Evolutionary conservation across 2,329 filamentous ascomycete species (phyloP).

Genomic region (Penicillium occitanis): DNA sequence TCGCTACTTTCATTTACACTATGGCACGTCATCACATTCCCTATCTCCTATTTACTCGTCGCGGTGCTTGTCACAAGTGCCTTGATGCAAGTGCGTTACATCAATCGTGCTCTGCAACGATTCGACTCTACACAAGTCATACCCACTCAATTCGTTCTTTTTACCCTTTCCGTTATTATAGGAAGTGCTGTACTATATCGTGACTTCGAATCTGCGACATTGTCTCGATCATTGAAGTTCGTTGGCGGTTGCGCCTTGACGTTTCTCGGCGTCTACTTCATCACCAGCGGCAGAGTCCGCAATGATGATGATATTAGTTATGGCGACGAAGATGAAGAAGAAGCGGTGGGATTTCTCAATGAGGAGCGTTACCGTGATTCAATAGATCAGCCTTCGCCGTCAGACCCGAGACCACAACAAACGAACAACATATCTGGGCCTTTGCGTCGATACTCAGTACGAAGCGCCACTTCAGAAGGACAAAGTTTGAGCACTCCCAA

Average conservation of each 20-base stretch:
- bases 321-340: conserved; percentile 64
- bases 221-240: conserved; percentile 76
- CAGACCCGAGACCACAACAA: conserved; percentile 26
- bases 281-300: conserved; percentile 75
- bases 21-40: conserved; percentile 84
- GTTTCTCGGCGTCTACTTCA: conserved; percentile 95
- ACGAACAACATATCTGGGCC: conserved; percentile 24
- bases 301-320: conserved; percentile 62
- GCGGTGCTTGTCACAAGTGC: conserved; percentile 78
- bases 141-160: conserved; percentile 94
- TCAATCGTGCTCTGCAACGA: conserved; percentile 84
- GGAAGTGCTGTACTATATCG: conserved; percentile 91
- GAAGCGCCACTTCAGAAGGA: conserved; percentile 35
- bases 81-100: conserved; percentile 94
- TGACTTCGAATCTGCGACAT: conserved; percentile 83
- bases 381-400: conserved; percentile 32
- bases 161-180: conserved; percentile 91
- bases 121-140: conserved; percentile 99
- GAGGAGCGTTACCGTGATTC: conserved; percentile 40
- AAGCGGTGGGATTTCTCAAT: conserved; percentile 44
- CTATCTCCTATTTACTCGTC: conserved; percentile 84
- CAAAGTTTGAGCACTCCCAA: conserved; percentile 36
- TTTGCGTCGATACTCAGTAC: conserved; percentile 32
- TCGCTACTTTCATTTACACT: conserved; percentile 91
- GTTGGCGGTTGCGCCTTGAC: conserved; percentile 86